Evolutionary conservation across 1,284 basidiomycete species (phyloP).

Genomic region (Ceratorhiza oryzae-sativae): DNA sequence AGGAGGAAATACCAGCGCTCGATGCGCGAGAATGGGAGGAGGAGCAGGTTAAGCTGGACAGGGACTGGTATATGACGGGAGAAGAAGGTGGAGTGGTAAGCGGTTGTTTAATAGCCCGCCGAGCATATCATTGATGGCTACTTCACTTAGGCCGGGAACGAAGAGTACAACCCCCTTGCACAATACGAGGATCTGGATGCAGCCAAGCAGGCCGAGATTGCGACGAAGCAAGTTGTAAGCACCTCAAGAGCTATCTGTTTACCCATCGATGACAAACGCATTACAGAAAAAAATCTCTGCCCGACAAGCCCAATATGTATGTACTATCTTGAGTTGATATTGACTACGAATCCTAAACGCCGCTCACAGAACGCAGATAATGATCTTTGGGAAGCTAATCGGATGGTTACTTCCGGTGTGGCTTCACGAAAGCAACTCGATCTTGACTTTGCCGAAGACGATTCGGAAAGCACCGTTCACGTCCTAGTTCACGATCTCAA

Average conservation of each 20-base stretch:
- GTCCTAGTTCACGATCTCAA: slow-evolving; percentile 97
- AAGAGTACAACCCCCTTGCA: slow-evolving; percentile 90
- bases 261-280: slow-evolving; percentile 32
- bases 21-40: slow-evolving; percentile 92
- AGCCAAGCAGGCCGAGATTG: slow-evolving; percentile 79
- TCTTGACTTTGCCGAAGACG: slow-evolving; percentile 87
- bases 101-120: slow-evolving; percentile 18
- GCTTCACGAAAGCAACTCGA: slow-evolving; percentile 87
- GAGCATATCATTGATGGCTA: slow-evolving; percentile 13
- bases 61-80: slow-evolving; percentile 88
- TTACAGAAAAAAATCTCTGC: slow-evolving; percentile 84
- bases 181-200: slow-evolving; percentile 85
- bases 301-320: slow-evolving; percentile 89
- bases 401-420: slow-evolving; percentile 95
- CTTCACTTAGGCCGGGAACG: slow-evolving; percentile 66
- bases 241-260: too few relatives aligned
- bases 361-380: slow-evolving; percentile 88
- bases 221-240: slow-evolving; percentile 75
- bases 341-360: slow-evolving; percentile 37
- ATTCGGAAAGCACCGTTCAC: slow-evolving; percentile 94
- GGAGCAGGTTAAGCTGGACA: slow-evolving; percentile 85
- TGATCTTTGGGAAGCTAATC: slow-evolving; percentile 97
- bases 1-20: slow-evolving; percentile 61
- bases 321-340: slow-evolving; percentile 48
- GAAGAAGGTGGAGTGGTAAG: slow-evolving; percentile 82